phyloP scores from a whole-genome alignment of 257 asterid species.

The Solanum peruvianum region DNA sequence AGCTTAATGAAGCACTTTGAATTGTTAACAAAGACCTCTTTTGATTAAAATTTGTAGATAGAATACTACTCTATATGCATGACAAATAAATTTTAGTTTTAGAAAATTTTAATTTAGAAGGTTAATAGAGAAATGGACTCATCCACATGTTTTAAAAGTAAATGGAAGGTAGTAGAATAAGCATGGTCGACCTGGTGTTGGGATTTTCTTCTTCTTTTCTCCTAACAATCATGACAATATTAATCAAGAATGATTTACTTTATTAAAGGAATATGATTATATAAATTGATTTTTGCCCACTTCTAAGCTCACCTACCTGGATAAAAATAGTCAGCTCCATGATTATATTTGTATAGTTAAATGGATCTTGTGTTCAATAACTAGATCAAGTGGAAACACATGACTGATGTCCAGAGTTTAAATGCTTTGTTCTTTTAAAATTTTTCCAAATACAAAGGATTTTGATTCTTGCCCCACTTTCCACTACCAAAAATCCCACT shows the following conservation, averaged over 20 bases:
- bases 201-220: neutral
- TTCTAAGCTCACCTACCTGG: constrained; percentile 3
- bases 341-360: neutral
- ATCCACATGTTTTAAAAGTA: neutral
- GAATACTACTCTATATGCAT: neutral
- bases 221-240: neutral
- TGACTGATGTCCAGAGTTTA: constrained; percentile 19
- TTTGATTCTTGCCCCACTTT: constrained; percentile 30
- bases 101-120: neutral
- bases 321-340: neutral
- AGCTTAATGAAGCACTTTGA: neutral
- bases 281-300: neutral
- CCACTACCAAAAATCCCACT: constrained; percentile 26
- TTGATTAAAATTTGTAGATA: neutral
- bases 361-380: neutral
- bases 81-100: neutral
- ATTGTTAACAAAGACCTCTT: neutral
- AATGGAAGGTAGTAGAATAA: neutral
- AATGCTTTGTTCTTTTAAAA: constrained; percentile 3
- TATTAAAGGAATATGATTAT: neutral
- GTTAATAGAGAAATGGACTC: neutral
- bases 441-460: constrained; percentile 5
- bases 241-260: neutral
- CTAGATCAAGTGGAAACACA: constrained; percentile 33
- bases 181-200: neutral